phyloP scores from a whole-genome alignment of 805 yeast genomes.

The Geotrichum ghanense region DNA sequence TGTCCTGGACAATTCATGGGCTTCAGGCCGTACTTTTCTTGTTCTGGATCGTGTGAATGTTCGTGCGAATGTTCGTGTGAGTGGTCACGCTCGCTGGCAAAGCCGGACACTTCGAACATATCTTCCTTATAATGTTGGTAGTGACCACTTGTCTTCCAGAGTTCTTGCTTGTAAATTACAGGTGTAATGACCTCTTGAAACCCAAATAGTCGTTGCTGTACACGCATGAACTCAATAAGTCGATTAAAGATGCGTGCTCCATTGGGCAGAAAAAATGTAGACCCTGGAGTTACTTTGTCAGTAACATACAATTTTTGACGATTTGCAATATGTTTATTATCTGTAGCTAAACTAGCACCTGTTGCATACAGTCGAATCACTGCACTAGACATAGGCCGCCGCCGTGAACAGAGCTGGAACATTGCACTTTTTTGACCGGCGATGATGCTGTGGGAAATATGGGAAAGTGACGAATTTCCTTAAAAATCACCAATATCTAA shows the following conservation, averaged over 20 bases:
- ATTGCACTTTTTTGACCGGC: too few species aligned
- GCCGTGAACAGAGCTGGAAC: too few species aligned
- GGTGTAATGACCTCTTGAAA: constrained; percentile 93
- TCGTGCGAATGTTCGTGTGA: constrained; percentile 13
- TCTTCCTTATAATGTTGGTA: constrained; percentile 93
- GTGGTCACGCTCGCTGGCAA: constrained; percentile 20
- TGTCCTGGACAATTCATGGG: constrained; percentile 51
- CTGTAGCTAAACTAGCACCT: background rate
- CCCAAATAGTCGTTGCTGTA: constrained; percentile 69
- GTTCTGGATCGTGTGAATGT: constrained; percentile 30
- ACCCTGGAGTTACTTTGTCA: constrained; percentile 80
- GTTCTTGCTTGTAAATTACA: constrained; percentile 62
- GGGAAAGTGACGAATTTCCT: too few species aligned
- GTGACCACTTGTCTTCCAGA: constrained; percentile 92
- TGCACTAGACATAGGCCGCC: too few species aligned
- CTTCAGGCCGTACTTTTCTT: constrained; percentile 47
- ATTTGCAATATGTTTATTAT: constrained; percentile 35
- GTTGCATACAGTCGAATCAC: background rate
- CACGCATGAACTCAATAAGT: constrained; percentile 69
- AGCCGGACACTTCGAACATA: constrained; percentile 79
- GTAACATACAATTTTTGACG: constrained; percentile 69
- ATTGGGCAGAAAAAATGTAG: constrained; percentile 83
- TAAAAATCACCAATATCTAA: too few species aligned
- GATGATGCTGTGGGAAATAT: too few species aligned
- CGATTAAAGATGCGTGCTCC: constrained; percentile 82